Base-by-base conservation (phyloP, 2,329 filamentous ascomycete species). In the Talaromyces sp. region DNA sequence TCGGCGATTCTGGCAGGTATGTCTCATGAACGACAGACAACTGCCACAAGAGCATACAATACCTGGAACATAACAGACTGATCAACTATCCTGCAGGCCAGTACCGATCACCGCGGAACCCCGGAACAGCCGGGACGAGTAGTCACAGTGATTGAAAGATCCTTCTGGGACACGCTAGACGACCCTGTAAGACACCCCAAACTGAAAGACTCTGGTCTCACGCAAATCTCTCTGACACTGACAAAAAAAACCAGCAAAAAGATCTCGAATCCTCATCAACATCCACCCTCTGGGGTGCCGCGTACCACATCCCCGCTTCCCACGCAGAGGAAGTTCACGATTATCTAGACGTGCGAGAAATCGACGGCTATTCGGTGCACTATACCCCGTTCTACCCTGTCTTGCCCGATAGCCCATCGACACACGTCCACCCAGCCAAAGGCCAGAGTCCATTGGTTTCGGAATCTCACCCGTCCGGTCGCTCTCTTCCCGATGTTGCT, bases 321-420 rank as follows among this genome's bases (percentile, higher is more conserved):
- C 84, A 87, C 67, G 92, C 96, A 27, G 83, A 87, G 63, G 89
- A 94, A 78, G 94, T 97, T 4, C 89, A 91, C 68, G 84, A 88
- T 62, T 97, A 97, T 74, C 90, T 99, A 55, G 93, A 98, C 76
- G 94, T 97, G 66, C 89, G 95, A 53, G 95, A 99, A 77, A 96
- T 98, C 72, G 96, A 98, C 78, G 95, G 95, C 30, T 99, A 99
- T 78, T 91, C 88, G 59, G 96, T 96, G 67, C 93, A 97, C 76
- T 91, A 92, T 75, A 91, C 92, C 31, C 87, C 89, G 0, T 97
- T 98, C 75, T 82, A 93, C 69, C 87, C 89, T 6, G 82, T 85
- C 4, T 65, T 75, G 12, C 44, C 66, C 14, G 50, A 53, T 9
- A 12, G 28, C 23, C 56, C 62, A 54, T 12, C n/a, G 34, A 52